phyloP scores from a whole-genome alignment of 2,329 filamentous ascomycete species.

The Aspergillus arachidicola region DNA sequence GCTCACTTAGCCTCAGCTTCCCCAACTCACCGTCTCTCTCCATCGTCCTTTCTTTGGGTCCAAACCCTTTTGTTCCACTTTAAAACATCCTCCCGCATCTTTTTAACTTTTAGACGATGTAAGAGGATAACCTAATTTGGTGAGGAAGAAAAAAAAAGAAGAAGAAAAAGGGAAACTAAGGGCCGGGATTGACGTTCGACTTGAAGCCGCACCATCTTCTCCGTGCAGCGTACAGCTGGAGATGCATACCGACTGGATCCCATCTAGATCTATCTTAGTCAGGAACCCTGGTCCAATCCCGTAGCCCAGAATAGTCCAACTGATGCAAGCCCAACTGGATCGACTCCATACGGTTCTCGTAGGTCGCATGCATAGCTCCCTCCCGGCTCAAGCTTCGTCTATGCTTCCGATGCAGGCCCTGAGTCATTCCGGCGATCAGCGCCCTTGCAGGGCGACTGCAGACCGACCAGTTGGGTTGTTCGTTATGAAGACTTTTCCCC shows the following conservation, averaged over 20 bases:
- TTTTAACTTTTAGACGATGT: background rate
- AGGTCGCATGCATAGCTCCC: too few relatives aligned
- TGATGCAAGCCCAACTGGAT: background rate
- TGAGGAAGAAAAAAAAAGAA: background rate
- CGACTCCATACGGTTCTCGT: background rate
- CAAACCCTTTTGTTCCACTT: too few relatives aligned
- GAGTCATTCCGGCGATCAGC: background rate
- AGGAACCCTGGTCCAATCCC: background rate
- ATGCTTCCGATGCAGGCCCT: background rate
- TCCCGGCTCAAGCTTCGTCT: too few relatives aligned
- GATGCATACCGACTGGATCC: background rate
- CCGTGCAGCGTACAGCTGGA: background rate
- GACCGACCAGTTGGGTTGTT: background rate
- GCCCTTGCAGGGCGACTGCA: conserved; percentile 2
- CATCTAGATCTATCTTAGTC: background rate
- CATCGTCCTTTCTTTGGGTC: too few relatives aligned
- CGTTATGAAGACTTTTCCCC: background rate
- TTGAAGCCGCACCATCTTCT: background rate
- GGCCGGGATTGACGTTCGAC: background rate
- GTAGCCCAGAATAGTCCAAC: background rate
- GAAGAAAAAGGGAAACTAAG: background rate
- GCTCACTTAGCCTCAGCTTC: background rate
- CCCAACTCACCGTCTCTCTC: background rate
- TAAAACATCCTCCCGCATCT: background rate
- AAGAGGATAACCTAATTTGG: background rate